Evolutionary conservation across 179 eudicot genomes (phyloP), one percentile per base, ranked within the genome.

Genomic region (Gypsophila paniculata): DNA sequence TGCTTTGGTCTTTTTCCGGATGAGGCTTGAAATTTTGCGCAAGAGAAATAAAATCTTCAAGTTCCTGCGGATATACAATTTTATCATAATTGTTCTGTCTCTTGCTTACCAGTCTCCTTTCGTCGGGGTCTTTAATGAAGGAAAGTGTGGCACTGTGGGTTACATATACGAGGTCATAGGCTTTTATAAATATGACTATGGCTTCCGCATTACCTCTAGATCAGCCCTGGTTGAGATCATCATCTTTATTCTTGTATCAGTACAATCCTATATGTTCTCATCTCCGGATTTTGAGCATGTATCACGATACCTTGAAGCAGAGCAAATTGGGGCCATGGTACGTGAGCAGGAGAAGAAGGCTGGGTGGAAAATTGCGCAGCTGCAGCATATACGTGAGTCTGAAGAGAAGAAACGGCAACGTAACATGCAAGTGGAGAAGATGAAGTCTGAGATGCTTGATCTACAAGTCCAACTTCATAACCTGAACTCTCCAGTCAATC

Each of bases 361-460:
- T 77, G 89, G 96, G 55, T 92, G 99, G 99, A 95, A 95, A 68
- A 95, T 89, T 65, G 96, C 84, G 49, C 99, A 92, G 64, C 77
- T 95, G 78, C 90, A 84, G 72, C 85, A 92, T 75, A 89, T 95
- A 72, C 99, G 99, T 65, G 90, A 89, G 78, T 82, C 89, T 63
- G 98, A 92, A 74, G 98, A 92, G 85, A 81, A 88, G 76, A 92
- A 95, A 77, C 84, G 82, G 67, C 96, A 87, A 64, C 99, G 99
- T 38, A 92, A 95, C 77, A 69, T 90, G 83, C 99, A 95, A 84
- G 99, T 95, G 78, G 99, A 95, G 88, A 95, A 95, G 78, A 95
- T 95, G 93, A 95, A 95, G 84, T 82, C 96, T 68, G 99, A 95
- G 85, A 92, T 95, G 99, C 95, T 92, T 70, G 93, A 93, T 79